These are phyloP conservation scores for Arthrobotrys pseudoclavata DNA, from an alignment of 2,329 filamentous ascomycete genomes.

Conservation along the genomic window DNA sequence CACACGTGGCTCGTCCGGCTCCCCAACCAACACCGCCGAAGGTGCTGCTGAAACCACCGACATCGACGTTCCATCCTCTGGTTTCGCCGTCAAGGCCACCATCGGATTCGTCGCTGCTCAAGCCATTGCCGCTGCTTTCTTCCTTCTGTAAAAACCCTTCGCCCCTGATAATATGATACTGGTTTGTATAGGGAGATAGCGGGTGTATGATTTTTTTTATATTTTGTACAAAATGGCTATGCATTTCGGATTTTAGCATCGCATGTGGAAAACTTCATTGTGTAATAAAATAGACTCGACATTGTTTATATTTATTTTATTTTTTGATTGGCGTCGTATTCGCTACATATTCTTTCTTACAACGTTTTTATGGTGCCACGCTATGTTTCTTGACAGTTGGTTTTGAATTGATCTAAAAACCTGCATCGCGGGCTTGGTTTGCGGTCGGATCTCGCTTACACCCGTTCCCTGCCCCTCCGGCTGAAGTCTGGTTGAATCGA, in stretches of 20 bases:
- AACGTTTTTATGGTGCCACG: neutral
- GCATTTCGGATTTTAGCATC: conserved; percentile 53
- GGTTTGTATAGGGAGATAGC: conserved; percentile 25
- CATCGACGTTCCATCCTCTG: conserved; percentile 32
- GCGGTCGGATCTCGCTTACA: conserved; percentile 19
- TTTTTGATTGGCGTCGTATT: conserved; percentile 23
- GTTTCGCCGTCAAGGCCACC: conserved; percentile 36
- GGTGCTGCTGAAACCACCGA: conserved; percentile 49
- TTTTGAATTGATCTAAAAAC: neutral
- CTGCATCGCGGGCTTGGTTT: conserved; percentile 11
- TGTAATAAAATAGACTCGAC: conserved; percentile 57
- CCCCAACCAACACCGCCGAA: conserved; percentile 16
- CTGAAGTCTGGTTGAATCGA: neutral
- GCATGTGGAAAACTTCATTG: conserved; percentile 44
- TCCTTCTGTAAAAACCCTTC: conserved; percentile 55
- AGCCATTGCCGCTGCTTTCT: conserved; percentile 51
- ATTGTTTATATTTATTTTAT: conserved; percentile 29
- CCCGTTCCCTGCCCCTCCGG: conserved; percentile 4
- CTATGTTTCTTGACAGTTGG: conserved; percentile 14
- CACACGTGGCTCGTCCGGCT: neutral
- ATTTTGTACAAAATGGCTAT: conserved; percentile 34
- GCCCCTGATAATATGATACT: neutral
- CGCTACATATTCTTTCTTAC: conserved; percentile 3
- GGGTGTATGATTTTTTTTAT: conserved; percentile 23
- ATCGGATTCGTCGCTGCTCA: conserved; percentile 41